phyloP scores from a whole-genome alignment of 2,329 filamentous ascomycete genomes.

The Tolypocladium paradoxum region DNA sequence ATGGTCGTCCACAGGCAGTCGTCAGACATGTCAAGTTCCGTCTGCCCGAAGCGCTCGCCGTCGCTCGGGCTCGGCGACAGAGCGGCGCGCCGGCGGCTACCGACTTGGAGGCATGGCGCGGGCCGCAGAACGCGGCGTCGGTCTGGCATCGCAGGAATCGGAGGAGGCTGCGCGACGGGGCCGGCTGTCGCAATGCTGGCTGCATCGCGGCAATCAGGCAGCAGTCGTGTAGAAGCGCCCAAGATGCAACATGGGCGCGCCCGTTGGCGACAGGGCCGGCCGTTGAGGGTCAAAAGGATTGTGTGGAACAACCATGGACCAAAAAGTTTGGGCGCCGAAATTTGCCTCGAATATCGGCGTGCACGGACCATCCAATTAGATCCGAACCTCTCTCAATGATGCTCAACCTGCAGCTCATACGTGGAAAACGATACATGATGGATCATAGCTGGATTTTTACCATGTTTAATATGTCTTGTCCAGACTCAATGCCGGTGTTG shows the following conservation, averaged over 20 bases:
- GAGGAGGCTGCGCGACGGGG: slow-evolving; percentile 48
- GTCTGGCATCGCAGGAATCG: slow-evolving; percentile 65
- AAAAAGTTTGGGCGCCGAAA: not conserved
- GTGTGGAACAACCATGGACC: not conserved
- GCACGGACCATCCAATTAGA: not conserved
- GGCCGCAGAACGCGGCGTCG: slow-evolving; percentile 42
- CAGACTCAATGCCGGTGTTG: not conserved
- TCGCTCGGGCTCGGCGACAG: slow-evolving; percentile 11
- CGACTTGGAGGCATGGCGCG: slow-evolving; percentile 14
- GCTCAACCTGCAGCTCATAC: not conserved
- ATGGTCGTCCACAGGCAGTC: not conserved
- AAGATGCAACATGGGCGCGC: slow-evolving; percentile 5
- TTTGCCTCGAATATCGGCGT: not conserved
- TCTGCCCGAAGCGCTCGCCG: not conserved
- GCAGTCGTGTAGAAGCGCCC: slow-evolving; percentile 1
- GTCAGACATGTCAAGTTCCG: not conserved
- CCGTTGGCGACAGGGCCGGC: slow-evolving; percentile 1
- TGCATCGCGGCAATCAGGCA: slow-evolving; percentile 28
- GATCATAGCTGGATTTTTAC: no score
- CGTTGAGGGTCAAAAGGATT: not conserved
- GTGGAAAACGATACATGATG: no score
- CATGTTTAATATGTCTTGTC: no score
- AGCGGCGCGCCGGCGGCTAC: slow-evolving; percentile 5
- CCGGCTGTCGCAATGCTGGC: slow-evolving; percentile 29
- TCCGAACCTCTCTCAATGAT: no score